Evolutionary conservation across 805 yeast genomes (phyloP).

Genomic region (Lipomyces oligophaga): DNA sequence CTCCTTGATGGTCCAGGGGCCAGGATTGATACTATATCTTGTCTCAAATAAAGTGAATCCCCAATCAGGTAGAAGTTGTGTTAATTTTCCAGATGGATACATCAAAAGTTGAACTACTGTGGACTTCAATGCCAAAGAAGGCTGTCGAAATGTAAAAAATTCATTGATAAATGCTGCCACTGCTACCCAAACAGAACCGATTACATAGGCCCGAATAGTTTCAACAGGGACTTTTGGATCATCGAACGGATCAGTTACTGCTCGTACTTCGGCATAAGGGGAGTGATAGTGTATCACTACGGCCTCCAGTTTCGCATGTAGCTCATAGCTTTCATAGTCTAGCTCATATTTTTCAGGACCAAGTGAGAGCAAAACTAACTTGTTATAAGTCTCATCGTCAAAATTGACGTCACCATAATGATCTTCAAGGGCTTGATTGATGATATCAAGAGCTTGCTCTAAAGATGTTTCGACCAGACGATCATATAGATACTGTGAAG

Average conservation of each 20-base stretch:
- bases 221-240: conserved; percentile 49
- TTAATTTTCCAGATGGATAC: conserved; percentile 53
- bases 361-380: conserved; percentile 1
- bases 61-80: conserved; percentile 17
- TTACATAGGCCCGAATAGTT: conserved; percentile 51
- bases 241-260: conserved; percentile 56
- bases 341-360: conserved; percentile 7
- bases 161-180: conserved; percentile 57
- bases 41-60: conserved; percentile 34
- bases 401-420: conserved; percentile 16
- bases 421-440: neutral
- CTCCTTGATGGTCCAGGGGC: conserved; percentile 63
- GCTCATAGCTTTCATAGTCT: conserved; percentile 8
- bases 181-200: conserved; percentile 51
- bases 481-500: conserved; percentile 30
- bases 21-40: conserved; percentile 51
- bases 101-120: conserved; percentile 63
- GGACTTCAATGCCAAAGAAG: conserved; percentile 53
- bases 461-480: conserved; percentile 39
- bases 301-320: conserved; percentile 38
- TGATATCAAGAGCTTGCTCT: conserved; percentile 40
- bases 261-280: conserved; percentile 63
- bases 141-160: conserved; percentile 56
- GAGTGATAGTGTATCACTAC: conserved; percentile 47
- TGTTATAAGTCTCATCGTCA: neutral